Conservation (phyloP, 2,329 filamentous ascomycete species). For the Penicillium olsonii region DNA sequence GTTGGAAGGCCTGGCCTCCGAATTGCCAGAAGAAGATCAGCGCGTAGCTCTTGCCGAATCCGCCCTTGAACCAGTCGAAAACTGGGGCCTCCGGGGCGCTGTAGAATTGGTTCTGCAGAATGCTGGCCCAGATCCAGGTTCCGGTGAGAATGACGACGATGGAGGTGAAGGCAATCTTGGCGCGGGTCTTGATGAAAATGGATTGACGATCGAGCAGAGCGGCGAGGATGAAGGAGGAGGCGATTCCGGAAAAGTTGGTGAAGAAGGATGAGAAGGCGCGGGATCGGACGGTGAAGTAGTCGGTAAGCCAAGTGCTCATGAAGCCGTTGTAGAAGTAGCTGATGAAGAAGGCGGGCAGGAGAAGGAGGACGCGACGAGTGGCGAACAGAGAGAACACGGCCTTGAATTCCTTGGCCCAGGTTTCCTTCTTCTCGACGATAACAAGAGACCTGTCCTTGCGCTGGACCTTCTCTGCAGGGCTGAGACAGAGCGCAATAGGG, state of each 20-base stretch:
- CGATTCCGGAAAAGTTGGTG: slow-evolving; percentile 26
- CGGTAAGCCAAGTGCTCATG: slow-evolving; percentile 27
- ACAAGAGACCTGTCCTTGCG: slow-evolving; percentile 26
- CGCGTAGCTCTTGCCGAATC: slow-evolving; percentile 24
- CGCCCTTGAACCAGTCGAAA: slow-evolving; percentile 26
- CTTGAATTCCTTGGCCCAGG: slow-evolving; percentile 25
- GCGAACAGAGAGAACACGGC: slow-evolving; percentile 20
- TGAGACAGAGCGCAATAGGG: slow-evolving; percentile 21
- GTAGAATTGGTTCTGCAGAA: slow-evolving; percentile 26
- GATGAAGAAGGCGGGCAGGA: slow-evolving; percentile 31
- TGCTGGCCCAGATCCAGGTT: slow-evolving; percentile 27
- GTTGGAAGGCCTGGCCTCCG: slow-evolving; percentile 26
- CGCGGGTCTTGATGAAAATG: slow-evolving; percentile 27
- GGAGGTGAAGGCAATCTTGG: slow-evolving; percentile 20
- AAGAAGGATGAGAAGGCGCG: slow-evolving; percentile 29
- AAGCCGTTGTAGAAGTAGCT: slow-evolving; percentile 35
- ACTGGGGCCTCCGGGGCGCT: slow-evolving; percentile 17
- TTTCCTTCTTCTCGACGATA: slow-evolving; percentile 21
- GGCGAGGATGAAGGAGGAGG: slow-evolving; percentile 25
- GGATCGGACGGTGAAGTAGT: slow-evolving; percentile 26
- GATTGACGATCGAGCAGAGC: slow-evolving; percentile 24
- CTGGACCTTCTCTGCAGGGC: slow-evolving; percentile 27
- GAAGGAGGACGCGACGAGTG: slow-evolving; percentile 23
- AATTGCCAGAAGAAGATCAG: slow-evolving; percentile 28
- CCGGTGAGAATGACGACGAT: slow-evolving; percentile 20